Percentiles rank a stretch among this genome's conserved stretches.
phyloP scores from a whole-genome alignment of 2,329 filamentous ascomycete species.

The Claviceps lovelessii region DNA sequence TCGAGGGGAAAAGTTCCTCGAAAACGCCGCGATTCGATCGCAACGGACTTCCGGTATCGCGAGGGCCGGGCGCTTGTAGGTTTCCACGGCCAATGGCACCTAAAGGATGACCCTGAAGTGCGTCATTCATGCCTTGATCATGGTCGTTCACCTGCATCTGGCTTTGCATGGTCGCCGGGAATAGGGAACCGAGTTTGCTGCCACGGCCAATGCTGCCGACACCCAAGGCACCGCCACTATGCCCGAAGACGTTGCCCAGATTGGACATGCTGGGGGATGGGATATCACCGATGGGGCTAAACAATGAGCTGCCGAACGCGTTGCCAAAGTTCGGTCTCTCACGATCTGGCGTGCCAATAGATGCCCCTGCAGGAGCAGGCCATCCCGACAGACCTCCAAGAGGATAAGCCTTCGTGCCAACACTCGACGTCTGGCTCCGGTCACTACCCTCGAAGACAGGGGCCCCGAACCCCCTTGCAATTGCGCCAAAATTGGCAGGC shows the following conservation, averaged over 20 bases:
- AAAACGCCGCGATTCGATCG: slow-evolving; percentile 39
- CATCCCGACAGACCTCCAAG: slow-evolving; percentile 50
- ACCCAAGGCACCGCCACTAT: slow-evolving; percentile 38
- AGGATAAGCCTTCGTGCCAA: slow-evolving; percentile 61
- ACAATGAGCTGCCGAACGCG: slow-evolving; percentile 66
- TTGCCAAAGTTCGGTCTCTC: slow-evolving; percentile 41
- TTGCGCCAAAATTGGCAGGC: slow-evolving; percentile 36
- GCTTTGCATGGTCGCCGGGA: slow-evolving; percentile 78
- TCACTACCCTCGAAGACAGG: slow-evolving; percentile 59
- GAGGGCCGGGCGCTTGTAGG: slow-evolving; percentile 33
- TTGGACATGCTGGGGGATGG: slow-evolving; percentile 60
- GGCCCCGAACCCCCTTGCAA: slow-evolving; percentile 36
- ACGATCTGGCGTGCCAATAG: slow-evolving; percentile 53
- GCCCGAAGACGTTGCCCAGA: slow-evolving; percentile 55
- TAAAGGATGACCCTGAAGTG: slow-evolving; percentile 43
- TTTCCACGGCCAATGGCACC: slow-evolving; percentile 52
- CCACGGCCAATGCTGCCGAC: slow-evolving; percentile 57
- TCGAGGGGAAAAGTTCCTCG: slow-evolving; percentile 37
- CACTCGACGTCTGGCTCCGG: slow-evolving; percentile 84
- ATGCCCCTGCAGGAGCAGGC: slow-evolving; percentile 39
- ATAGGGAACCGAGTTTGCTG: slow-evolving; percentile 76
- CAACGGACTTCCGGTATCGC: slow-evolving; percentile 47
- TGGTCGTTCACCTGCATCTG: slow-evolving; percentile 69
- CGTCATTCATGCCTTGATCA: slow-evolving; percentile 43
- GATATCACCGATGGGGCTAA: slow-evolving; percentile 62